Base-by-base conservation (phyloP, 2,329 filamentous ascomycete genomes). In the Aspergillus texensis region DNA sequence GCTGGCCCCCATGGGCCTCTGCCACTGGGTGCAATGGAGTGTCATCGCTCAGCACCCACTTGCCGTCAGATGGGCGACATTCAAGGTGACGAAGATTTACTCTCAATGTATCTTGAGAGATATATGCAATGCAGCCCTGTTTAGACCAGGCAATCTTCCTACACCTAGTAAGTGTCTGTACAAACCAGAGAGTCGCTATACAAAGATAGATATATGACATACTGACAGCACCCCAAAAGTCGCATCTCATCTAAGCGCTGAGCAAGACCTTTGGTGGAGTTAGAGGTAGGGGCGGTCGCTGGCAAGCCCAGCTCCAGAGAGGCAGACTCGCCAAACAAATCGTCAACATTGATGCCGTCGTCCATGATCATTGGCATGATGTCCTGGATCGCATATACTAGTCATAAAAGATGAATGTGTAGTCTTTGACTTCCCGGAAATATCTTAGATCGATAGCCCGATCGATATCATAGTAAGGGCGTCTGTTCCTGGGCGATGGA, bases 71-170 rank as follows among this genome's bases (percentile, higher is more conserved):
- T 0, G 88, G 85, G 68, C 89, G 84, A 71, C 90, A 89, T 39
- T 87, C 85, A 57, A 97, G 83, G 73, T 92, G 89, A 63, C 89
- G 88, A 53, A 96, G 83, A 72, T 91, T 88, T 58, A 97, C 81
- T 16, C 83, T 84, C 55, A 85, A 85, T 32, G 91, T 91, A 77
- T 94, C 90, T 19, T 86, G 80, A 24, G 89, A 86, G 68, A 98
- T 90, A 60, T 89, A 90, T 32, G 94, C 94, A 68, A 98, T 92
- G 64, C 90, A 93, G 50, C 94, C 94, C 65, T 88, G 86, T 71
- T 89, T 93, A 12, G 94, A 97, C 94, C 94, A 98, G 34, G 91
- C 89, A 60, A 97, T 86, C 67, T 88, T 88, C 75, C 93, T 96
- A 70, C 12, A 6, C 26, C 61, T 70, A 65, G 74, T 77, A 57